These are phyloP conservation scores for Phascolomyces articulosus DNA, from an alignment of 371 early-diverging fungal species.

Conservation along the genomic window DNA sequence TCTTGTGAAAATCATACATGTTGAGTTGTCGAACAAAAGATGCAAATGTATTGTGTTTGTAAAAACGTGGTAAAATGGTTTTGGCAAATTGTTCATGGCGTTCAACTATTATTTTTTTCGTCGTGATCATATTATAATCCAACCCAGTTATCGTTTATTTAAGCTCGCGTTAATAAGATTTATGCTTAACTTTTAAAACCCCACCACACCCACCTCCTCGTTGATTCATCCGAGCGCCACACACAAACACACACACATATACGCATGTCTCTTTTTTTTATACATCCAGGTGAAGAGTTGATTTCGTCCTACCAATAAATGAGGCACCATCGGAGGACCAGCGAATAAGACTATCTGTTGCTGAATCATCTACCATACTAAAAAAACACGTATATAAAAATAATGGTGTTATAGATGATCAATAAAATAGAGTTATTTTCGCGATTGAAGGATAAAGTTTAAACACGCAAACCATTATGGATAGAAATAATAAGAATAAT, in stretches of 20 bases:
- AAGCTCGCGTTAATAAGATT: conserved; percentile 1
- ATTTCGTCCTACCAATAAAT: conserved; percentile 72
- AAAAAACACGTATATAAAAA: conserved; percentile 10
- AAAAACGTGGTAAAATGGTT: conserved; percentile 81
- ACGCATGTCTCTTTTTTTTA: background rate
- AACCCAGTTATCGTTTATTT: background rate
- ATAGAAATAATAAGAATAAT: too few relatives aligned
- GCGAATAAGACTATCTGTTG: conserved; percentile 67
- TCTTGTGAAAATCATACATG: conserved; percentile 88
- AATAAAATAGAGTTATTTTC: background rate
- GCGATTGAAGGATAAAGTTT: too few relatives aligned
- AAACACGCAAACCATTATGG: too few relatives aligned
- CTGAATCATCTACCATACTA: conserved; percentile 73
- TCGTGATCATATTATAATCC: too few relatives aligned
- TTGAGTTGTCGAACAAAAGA: conserved; percentile 96
- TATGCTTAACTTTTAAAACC: too few relatives aligned
- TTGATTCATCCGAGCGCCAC: background rate
- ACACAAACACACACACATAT: background rate
- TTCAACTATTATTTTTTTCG: conserved; percentile 42
- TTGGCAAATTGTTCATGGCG: conserved; percentile 82
- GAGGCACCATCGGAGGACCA: conserved; percentile 80
- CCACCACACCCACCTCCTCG: too few relatives aligned
- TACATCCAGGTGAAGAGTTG: too few relatives aligned
- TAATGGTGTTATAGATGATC: background rate
- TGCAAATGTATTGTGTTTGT: conserved; percentile 93